Evolutionary conservation across 1,284 basidiomycete species (phyloP).

Genomic region (Inonotus hispidus): DNA sequence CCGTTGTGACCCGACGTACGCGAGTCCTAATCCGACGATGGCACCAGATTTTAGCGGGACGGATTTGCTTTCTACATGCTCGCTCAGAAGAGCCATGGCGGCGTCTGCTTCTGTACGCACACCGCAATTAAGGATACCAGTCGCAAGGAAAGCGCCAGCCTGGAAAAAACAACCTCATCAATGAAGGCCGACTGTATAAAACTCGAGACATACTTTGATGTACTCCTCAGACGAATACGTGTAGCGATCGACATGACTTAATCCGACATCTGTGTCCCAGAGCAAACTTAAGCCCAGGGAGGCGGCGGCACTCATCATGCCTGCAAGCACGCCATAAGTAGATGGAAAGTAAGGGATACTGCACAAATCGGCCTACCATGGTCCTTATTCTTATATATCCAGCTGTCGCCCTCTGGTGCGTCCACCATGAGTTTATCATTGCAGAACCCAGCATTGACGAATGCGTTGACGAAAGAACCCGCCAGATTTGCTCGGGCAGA

Average conservation of each 20-base stretch:
- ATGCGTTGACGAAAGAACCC: conserved; percentile 97
- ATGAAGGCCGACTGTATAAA: not conserved
- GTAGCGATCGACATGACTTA: conserved; percentile 96
- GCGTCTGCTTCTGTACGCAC: conserved; percentile 94
- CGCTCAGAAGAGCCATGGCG: conserved; percentile 85
- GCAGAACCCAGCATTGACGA: conserved; percentile 98
- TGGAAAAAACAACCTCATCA: conserved; percentile 25
- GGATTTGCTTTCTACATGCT: conserved; percentile 88
- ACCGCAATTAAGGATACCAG: conserved; percentile 87
- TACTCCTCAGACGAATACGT: conserved; percentile 95
- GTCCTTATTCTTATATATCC: conserved; percentile 99
- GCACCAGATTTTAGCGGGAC: conserved; percentile 82
- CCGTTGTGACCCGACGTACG: conserved; percentile 90
- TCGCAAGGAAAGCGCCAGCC: conserved; percentile 94
- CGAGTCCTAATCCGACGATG: conserved; percentile 88
- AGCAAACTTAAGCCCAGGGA: conserved; percentile 90
- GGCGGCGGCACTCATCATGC: conserved; percentile 96
- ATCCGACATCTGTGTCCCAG: conserved; percentile 95
- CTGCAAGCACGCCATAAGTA: conserved; percentile 32
- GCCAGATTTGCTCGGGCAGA: conserved; percentile 95
- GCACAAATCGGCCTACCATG: conserved; percentile 52
- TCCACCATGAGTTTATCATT: conserved; percentile 99
- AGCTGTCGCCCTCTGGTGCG: conserved; percentile 93
- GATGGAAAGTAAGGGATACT: not conserved
- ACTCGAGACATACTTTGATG: conserved; percentile 71